Evolutionary conservation across 345 rosid genomes (phyloP), one percentile per base, ranked within the genome.

Genomic region (Lumnitzera littorea): DNA sequence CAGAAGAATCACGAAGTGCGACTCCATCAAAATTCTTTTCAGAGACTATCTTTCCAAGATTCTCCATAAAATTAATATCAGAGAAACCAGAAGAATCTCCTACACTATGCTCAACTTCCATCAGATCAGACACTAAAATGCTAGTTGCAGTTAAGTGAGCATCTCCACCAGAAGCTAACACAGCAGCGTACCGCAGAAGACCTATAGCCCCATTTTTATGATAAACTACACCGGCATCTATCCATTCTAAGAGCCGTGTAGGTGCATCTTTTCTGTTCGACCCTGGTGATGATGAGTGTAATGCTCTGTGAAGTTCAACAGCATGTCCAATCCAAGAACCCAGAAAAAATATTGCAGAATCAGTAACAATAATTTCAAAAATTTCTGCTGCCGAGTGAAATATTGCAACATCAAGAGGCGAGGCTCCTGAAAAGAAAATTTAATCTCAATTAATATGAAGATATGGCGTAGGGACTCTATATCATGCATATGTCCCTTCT

Each of bases 371-470:
- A 64, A 85, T 79, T 73, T 94, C 99, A 75, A 94, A 83, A 76
- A 90, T 90, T 76, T 94, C 99, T 56, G 97, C 96, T 65, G 95
- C 90, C 13, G 99, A 87, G 79, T 90, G 99, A 73, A 89, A 86
- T 70, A 84, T 90, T 25, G 99, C 99, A 77, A 94, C 86, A 80
- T 82, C 85, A 67, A 84, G 78, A 1, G 99, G 96, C 36, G 96
- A 82, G 66, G 84, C 83, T 53, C 97, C 99, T 94, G 87, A 73
- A 75, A 57, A 63, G 50, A 62, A 48, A 70, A 31, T 65, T 64
- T 52, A 71, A 25, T 57, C 67, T 43, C 24, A 50, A 60, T 24
- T 49, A 48, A 4, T n/a, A 14, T 7, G 54, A 7, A 24, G 63
- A 50, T 24, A 47, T 31, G 17, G 51, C 61, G 53, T 36, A 9